These are phyloP conservation scores for Fomes fomentarius DNA, from an alignment of 1,284 basidiomycete species.

Conservation along the genomic window DNA sequence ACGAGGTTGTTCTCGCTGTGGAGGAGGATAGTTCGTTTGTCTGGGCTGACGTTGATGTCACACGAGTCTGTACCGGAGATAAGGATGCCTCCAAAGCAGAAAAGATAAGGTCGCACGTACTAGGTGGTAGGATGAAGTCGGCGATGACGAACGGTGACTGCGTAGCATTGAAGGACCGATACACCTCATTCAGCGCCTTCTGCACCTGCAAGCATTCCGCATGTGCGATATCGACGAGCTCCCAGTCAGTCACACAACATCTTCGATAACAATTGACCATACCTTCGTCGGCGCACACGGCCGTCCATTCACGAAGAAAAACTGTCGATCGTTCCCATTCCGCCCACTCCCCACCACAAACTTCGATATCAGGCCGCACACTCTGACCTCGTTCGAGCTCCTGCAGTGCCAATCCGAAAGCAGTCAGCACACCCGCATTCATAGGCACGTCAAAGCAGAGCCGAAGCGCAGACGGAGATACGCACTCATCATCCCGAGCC, in stretches of 20 bases:
- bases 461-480: too few relatives aligned
- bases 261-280: not conserved
- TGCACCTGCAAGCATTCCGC: too few relatives aligned
- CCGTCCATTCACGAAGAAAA: slow-evolving; percentile 92
- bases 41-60: slow-evolving; percentile 96
- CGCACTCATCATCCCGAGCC: slow-evolving; percentile 29
- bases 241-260: too few relatives aligned
- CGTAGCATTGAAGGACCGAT: slow-evolving; percentile 81
- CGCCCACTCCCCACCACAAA: slow-evolving; percentile 76
- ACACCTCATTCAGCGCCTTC: slow-evolving; percentile 89
- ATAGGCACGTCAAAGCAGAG: too few relatives aligned
- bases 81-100: not conserved
- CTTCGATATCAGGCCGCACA: slow-evolving; percentile 81
- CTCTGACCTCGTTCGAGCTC: slow-evolving; percentile 48
- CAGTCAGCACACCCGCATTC: too few relatives aligned
- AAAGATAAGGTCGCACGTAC: slow-evolving; percentile 58
- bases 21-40: slow-evolving; percentile 93
- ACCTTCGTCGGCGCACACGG: slow-evolving; percentile 86
- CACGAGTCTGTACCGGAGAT: slow-evolving; percentile 63
- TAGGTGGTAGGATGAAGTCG: slow-evolving; percentile 80
- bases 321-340: slow-evolving; percentile 85
- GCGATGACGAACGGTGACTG: slow-evolving; percentile 86
- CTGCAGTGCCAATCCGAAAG: too few relatives aligned
- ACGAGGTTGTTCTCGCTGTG: slow-evolving; percentile 89
- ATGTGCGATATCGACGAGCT: too few relatives aligned